Base-by-base conservation (phyloP, 345 rosid genomes). In the Eucalyptus melliodora region DNA sequence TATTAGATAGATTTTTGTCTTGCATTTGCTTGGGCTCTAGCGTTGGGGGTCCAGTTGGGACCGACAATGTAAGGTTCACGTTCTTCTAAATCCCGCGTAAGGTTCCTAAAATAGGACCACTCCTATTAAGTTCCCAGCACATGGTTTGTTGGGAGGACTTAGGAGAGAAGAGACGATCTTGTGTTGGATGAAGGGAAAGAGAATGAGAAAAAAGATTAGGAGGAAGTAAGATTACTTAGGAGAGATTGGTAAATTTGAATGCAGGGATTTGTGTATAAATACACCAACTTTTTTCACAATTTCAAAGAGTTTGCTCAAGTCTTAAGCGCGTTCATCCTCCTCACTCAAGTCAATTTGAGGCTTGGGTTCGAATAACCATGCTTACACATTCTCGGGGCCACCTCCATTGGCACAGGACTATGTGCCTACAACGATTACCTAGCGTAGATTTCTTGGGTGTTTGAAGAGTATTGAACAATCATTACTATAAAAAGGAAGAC, bases 401-500 rank as follows among this genome's bases (percentile, higher is more conserved):
- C 11, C 26, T 34, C 26, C 3, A 10, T 2, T 37, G 24, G 45
- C 27, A 19, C 2, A 11, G 15, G 12, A 42, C 16, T 19, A 37
- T 77, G 47, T 19, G 47, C 27, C 0, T 21, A 0, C 1, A 53
- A 53, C 26, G 0, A 53, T 19, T 19, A 19, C 11, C 59, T 53
- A 2, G 24, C 0, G 5, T 53, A 17, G 13, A 69, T 9, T 69
- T 16, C 2, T 69, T 21, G 7, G 6, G 21, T 31, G 12, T 69
- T 34, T 2, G 6, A 69, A 69, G 24, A 69, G 24, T 17, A 2
- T 34, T 3, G 11, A 34, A 9, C 6, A 9, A 17, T 67, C 40
- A 8, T 65, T 26, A 5, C 3, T 59, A 59, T 59, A 59, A 59
- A 59, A 59, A 24, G 65, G 14, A 59, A 26, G 6, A 11, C 1